Base-by-base conservation (phyloP, 1,284 basidiomycete genomes). In the Hemileia vastatrix region DNA sequence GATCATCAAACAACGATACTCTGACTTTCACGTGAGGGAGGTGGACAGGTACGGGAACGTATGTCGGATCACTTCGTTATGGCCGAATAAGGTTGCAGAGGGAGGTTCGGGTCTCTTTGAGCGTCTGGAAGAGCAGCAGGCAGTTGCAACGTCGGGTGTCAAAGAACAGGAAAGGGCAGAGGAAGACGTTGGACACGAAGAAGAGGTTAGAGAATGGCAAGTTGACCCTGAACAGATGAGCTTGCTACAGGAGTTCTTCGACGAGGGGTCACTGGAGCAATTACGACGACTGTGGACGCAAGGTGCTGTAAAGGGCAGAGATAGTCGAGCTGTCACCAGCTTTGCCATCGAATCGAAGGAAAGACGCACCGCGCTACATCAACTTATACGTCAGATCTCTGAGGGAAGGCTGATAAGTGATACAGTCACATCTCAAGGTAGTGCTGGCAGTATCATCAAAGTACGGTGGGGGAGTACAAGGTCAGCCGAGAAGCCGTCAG, bases 341-440 rank as follows among this genome's bases (percentile, higher is more conserved):
- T n/a, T n/a, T n/a, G n/a, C 87, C 8, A 89, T 97, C 48, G 74
- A 80, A 21, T 85, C 84, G 21, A 97, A 97, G 77, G 81, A 83
- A 24, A 83, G 82, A 5, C 83, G 94, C 23, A 90, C 89, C 1
- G 83, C 83, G 3, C 81, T 94, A 61, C 94, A 98, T 75, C 82
- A 88, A 74, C 78, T 81, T 8, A 79, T 98, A 36, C 83, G 94
- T 52, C 83, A 86, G 64, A 76, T 90, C 3, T 94, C 96, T 72
- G 79, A 77, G 1, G 89, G 90, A 18, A 86, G 86, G 67, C 81
- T 97, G 45, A 86, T 92, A 53, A 90, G 85, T 21, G 87, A 90
- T 74, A 86, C 86, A 1, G 84, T 78, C 77, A 64, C 52, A 32
- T 11, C 52, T 54, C 8, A 54, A 43, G 5, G 45, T 40, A n/a